A percentile compares a stretch with the other conserved stretches of the same genome.
Conservation (phyloP, 192 early-diverging fungal genomes). For the Gaertneriomyces semiglobifer region DNA sequence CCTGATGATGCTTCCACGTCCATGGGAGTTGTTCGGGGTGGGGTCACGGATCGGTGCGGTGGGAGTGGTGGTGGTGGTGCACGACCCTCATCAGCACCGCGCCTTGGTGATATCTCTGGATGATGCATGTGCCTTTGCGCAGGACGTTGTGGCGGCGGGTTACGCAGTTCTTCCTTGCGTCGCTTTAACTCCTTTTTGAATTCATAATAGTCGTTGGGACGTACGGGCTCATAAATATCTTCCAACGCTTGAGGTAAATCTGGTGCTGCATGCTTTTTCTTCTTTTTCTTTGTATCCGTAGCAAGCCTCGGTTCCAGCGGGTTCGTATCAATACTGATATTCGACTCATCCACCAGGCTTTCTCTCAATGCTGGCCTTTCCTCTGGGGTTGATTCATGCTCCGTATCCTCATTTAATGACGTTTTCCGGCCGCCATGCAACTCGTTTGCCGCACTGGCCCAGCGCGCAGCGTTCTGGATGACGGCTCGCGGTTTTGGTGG, state of each 20-base stretch:
- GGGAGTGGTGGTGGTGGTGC: background rate
- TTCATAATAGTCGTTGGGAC: conserved; percentile 71
- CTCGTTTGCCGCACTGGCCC: background rate
- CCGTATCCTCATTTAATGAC: too few species aligned
- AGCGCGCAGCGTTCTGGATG: conserved; percentile 1
- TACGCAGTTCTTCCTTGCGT: conserved; percentile 30
- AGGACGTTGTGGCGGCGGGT: conserved; percentile 6
- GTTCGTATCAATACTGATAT: too few species aligned
- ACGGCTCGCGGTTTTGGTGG: conserved; percentile 1
- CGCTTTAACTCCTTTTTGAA: conserved; percentile 60
- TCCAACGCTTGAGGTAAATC: too few species aligned
- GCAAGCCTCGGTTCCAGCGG: too few species aligned
- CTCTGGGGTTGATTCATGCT: too few species aligned
- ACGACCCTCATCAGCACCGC: background rate
- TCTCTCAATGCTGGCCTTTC: too few species aligned
- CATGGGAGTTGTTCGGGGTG: conserved; percentile 5
- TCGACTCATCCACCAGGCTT: too few species aligned
- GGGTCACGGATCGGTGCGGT: conserved; percentile 9
- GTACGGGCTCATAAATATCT: conserved; percentile 47
- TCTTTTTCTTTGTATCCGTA: too few species aligned
- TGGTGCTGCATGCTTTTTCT: too few species aligned
- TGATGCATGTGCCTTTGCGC: background rate
- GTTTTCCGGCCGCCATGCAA: too few species aligned
- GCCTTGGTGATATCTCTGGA: background rate
- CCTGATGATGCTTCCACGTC: conserved; percentile 18